Evolutionary conservation across 345 rosid genomes (phyloP).

Genomic region (Aegle marmelos): DNA sequence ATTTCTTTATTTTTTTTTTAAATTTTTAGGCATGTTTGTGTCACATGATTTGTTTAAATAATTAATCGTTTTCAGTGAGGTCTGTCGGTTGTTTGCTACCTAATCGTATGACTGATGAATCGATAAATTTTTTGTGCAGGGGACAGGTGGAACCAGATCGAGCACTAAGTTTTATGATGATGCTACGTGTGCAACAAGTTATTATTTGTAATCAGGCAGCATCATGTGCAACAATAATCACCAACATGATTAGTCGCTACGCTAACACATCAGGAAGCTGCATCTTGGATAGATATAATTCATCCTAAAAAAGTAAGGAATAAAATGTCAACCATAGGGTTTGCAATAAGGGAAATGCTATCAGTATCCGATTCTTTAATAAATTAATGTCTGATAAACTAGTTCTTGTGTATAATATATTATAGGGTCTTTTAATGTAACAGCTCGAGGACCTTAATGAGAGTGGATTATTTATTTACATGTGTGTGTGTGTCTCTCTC

Average conservation of each 20-base stretch:
- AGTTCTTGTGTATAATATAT: too few species aligned
- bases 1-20: too few species aligned
- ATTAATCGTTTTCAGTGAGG: neutral
- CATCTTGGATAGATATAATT: slow-evolving; percentile 1
- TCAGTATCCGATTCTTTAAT: neutral
- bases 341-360: neutral
- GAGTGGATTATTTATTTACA: too few species aligned
- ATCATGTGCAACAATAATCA: neutral
- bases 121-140: neutral
- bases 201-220: neutral
- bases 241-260: neutral
- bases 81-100: neutral
- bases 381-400: neutral
- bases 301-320: neutral
- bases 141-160: neutral
- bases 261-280: neutral
- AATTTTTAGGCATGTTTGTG: too few species aligned
- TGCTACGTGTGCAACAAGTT: neutral
- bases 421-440: too few species aligned
- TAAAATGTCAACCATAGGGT: neutral
- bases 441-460: too few species aligned
- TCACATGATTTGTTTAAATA: neutral
- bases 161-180: neutral
- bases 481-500: too few species aligned
- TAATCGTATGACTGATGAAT: neutral